These are phyloP conservation scores for Corrigiola litoralis DNA, from an alignment of 179 eudicot genomes.

Conservation along the genomic window DNA sequence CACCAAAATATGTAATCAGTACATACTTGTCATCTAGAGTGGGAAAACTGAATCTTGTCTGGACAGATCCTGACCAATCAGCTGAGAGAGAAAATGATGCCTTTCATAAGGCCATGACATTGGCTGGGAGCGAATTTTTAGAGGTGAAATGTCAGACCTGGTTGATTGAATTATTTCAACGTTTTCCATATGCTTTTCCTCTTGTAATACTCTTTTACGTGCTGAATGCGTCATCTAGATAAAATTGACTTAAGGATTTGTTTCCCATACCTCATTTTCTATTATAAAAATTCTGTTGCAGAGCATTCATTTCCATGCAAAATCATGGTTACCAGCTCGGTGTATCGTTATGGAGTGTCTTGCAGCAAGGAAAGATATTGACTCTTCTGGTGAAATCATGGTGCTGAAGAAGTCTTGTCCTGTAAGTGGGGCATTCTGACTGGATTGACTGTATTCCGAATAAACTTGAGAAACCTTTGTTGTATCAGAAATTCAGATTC, in stretches of 20 bases:
- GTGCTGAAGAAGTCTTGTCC: slow-evolving; percentile 72
- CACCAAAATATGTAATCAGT: slow-evolving; percentile 72
- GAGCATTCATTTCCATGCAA: slow-evolving; percentile 65
- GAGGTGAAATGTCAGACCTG: slow-evolving; percentile 42
- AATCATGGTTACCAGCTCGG: slow-evolving; percentile 93
- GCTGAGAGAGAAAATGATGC: slow-evolving; percentile 74
- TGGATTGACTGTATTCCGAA: not conserved
- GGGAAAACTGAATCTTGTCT: slow-evolving; percentile 69
- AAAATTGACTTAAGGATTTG: not conserved
- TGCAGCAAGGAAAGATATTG: slow-evolving; percentile 58
- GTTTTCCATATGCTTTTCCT: not conserved
- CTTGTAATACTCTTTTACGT: not conserved
- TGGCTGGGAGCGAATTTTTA: slow-evolving; percentile 73
- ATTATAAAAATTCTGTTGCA: slow-evolving; percentile 16
- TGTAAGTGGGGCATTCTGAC: slow-evolving; percentile 40
- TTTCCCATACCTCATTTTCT: not conserved
- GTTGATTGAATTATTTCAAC: not conserved
- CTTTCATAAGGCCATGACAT: slow-evolving; percentile 63
- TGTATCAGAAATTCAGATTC: not conserved
- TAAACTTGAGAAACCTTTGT: not conserved
- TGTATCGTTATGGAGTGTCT: slow-evolving; percentile 74
- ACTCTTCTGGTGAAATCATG: slow-evolving; percentile 86
- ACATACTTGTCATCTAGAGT: slow-evolving; percentile 81
- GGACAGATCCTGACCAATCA: slow-evolving; percentile 85
- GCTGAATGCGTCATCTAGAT: not conserved